Conservation (phyloP, 805 yeast species). For the Kurtzmaniella cleridarum region DNA sequence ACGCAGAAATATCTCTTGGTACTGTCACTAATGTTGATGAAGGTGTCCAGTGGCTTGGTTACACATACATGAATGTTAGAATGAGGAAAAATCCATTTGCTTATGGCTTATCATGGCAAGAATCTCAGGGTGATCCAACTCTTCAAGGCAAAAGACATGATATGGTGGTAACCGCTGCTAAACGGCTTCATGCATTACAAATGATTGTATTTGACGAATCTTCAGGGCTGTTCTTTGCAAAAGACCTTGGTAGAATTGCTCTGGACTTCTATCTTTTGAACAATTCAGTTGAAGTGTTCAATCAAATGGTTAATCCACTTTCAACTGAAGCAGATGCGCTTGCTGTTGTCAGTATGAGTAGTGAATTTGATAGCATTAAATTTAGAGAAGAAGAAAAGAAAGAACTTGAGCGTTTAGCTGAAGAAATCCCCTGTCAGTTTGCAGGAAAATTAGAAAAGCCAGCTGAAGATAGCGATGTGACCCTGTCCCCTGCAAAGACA, state of each 20-base stretch:
- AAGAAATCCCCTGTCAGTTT: constrained; percentile 66
- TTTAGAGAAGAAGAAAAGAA: constrained; percentile 80
- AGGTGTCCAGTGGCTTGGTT: constrained; percentile 97
- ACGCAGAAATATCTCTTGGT: constrained; percentile 94
- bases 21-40: constrained; percentile 93
- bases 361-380: constrained; percentile 87
- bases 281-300: constrained; percentile 84
- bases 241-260: constrained; percentile 90
- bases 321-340: constrained; percentile 92
- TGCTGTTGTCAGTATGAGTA: constrained; percentile 84
- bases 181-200: constrained; percentile 76
- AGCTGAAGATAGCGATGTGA: constrained; percentile 73
- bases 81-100: constrained; percentile 93
- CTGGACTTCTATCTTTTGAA: constrained; percentile 87
- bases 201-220: constrained; percentile 91
- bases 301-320: constrained; percentile 71
- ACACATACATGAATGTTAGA: constrained; percentile 87
- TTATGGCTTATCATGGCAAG: constrained; percentile 87
- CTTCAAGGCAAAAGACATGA: constrained; percentile 67
- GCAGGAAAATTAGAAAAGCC: constrained; percentile 49
- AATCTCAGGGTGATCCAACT: constrained; percentile 75
- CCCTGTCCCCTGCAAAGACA: constrained; percentile 79
- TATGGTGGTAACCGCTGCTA: constrained; percentile 75
- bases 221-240: constrained; percentile 71
- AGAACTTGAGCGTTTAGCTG: constrained; percentile 62